These are phyloP conservation scores for Neurospora africana DNA, from an alignment of 495 filamentous ascomycete genomes.

Conservation along the genomic window DNA sequence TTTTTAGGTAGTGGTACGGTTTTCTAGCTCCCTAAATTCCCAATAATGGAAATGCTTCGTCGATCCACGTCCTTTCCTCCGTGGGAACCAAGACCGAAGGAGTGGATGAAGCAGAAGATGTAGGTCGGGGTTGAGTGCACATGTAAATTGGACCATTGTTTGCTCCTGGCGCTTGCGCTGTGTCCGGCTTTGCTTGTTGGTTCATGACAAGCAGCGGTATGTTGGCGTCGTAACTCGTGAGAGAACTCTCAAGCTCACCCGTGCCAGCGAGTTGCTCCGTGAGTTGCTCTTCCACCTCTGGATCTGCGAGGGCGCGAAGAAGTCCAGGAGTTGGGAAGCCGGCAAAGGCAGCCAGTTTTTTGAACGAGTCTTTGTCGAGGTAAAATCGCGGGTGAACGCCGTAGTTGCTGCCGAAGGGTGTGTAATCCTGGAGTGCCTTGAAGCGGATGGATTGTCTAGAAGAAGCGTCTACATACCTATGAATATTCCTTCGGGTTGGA, in stretches of 20 bases:
- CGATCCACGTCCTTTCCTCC: too few relatives aligned
- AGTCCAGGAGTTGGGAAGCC: not conserved
- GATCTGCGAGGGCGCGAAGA: not conserved
- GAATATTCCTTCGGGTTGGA: not conserved
- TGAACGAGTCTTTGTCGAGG: not conserved
- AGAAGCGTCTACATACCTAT: not conserved
- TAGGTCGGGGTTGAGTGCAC: not conserved
- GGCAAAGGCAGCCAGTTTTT: not conserved
- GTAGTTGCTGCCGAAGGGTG: not conserved
- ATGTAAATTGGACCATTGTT: fast-evolving
- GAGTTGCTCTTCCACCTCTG: not conserved
- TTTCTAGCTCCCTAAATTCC: too few relatives aligned
- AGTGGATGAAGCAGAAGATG: not conserved
- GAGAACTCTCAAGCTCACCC: not conserved
- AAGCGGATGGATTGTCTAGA: not conserved
- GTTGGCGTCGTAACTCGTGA: not conserved
- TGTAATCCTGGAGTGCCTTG: not conserved
- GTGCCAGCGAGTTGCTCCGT: not conserved
- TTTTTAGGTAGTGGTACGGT: too few relatives aligned
- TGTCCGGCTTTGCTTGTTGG: not conserved
- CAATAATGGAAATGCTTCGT: too few relatives aligned
- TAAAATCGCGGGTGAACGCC: not conserved
- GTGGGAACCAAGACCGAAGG: too few relatives aligned
- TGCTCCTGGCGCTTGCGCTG: not conserved
- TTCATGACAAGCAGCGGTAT: not conserved